phyloP scores from a whole-genome alignment of 768 basidiomycete genomes.

The Cystoderma amianthinum region DNA sequence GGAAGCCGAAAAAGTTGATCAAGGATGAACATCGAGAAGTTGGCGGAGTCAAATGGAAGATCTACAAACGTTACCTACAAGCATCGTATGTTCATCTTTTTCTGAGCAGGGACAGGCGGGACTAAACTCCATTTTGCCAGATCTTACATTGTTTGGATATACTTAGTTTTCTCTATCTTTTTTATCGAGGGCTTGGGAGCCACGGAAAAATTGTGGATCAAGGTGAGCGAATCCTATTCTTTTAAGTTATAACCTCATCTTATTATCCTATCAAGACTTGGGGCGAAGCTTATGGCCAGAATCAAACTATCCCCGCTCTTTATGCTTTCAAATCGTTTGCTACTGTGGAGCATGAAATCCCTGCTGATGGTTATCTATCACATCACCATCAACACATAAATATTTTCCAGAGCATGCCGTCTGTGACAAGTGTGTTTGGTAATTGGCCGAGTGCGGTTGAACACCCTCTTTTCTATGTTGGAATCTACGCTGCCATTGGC shows the following conservation, averaged over 20 bases:
- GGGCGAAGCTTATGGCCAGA: constrained; percentile 53
- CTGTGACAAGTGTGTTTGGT: constrained; percentile 15
- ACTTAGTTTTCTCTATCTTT: constrained; percentile 42
- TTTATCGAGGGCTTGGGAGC: constrained; percentile 46
- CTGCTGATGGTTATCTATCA: constrained; percentile 23
- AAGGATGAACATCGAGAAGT: constrained; percentile 79
- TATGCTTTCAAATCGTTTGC: constrained; percentile 28
- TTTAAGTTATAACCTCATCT: not conserved
- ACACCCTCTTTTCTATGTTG: constrained; percentile 68
- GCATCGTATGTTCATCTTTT: constrained; percentile 39
- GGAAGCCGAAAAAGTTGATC: constrained; percentile 67
- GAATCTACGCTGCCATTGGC: constrained; percentile 59
- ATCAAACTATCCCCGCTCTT: constrained; percentile 9
- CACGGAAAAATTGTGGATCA: constrained; percentile 71
- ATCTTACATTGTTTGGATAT: constrained; percentile 63
- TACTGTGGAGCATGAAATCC: constrained; percentile 27
- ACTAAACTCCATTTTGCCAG: not conserved
- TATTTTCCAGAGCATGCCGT: constrained; percentile 17
- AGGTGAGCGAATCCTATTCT: constrained; percentile 24
- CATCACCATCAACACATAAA: no score
- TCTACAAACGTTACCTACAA: constrained; percentile 63
- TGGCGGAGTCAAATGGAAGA: constrained; percentile 76
- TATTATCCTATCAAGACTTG: constrained; percentile 35
- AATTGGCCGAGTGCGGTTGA: constrained; percentile 44
- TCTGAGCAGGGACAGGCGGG: not conserved